Base-by-base conservation (phyloP, 768 basidiomycete genomes). In the Tulasnella sp. region DNA sequence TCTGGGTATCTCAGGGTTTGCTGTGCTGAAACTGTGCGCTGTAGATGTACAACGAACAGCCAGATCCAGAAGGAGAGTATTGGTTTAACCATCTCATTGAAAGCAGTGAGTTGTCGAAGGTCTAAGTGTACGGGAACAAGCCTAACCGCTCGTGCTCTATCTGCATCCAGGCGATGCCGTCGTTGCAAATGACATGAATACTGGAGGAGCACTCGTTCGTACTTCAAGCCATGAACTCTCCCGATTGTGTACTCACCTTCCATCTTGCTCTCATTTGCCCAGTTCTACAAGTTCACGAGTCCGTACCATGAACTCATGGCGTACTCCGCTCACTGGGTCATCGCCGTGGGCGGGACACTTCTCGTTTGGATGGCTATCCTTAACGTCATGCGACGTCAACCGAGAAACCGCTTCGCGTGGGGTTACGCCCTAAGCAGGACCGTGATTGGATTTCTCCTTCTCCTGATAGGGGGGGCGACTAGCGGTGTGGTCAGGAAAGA, bases 361-460 rank as follows among this genome's bases (percentile, higher is more conserved):
- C 64, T 69, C 18, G 64, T 69, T 12, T 69, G 31, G 9, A 69
- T 69, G 64, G 64, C 64, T 6, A 69, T 69, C 64, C 64, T 69
- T 31, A 69, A 69, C 14, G 64, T 69, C 16, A 69, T 69, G 64
- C 64, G 37, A 37, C 64, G 64, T 14, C 64, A 31, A 14, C 64
- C 64, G 31, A 34, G 31, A 20, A 69, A 69, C 9, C 28, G 64
- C 12, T 69, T 69, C 6, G 64, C 64, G 4, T 69, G 64, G 64
- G 64, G 64, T 20, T 69, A 69, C 28, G 37, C 64, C 31, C 16
- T 34, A 5, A 37, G 31, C 34, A 28, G 64, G 34, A 37, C 64
- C 28, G 18, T 69, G 4, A 37, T 69, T 37, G 64, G 64, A 5
- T 34, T 3, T 37, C 16, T 69, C 16, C 28, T 69, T 8, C 37